These are phyloP conservation scores for Sapria himalayana DNA, from an alignment of 345 rosid species.

Conservation along the genomic window DNA sequence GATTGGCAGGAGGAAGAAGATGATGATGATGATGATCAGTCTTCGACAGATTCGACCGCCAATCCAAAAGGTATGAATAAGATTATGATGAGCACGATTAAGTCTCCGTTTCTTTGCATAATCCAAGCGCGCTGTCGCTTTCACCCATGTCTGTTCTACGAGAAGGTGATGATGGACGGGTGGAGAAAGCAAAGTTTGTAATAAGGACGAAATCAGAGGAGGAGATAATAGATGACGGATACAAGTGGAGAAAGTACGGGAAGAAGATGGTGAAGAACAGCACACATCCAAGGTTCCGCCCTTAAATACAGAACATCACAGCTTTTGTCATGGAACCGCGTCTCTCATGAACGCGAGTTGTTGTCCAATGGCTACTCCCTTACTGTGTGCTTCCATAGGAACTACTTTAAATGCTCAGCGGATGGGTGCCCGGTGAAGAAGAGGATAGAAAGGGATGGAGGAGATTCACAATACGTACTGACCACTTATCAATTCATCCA, in stretches of 20 bases:
- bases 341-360: background rate
- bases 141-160: too few relatives aligned
- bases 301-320: background rate
- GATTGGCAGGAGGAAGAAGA: too few relatives aligned
- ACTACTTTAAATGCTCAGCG: conserved; percentile 54
- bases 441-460: conserved; percentile 70
- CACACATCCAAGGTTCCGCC: conserved; percentile 62
- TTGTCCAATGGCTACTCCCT: conserved; percentile 2
- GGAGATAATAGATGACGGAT: conserved; percentile 78
- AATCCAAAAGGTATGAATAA: too few relatives aligned
- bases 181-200: conserved; percentile 41
- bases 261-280: conserved; percentile 94
- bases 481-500: conserved; percentile 74
- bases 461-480: conserved; percentile 50
- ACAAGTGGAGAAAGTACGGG: conserved; percentile 91
- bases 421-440: conserved; percentile 81
- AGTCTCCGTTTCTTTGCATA: too few relatives aligned
- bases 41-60: too few relatives aligned
- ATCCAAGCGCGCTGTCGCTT: too few relatives aligned
- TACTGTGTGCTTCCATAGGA: conserved; percentile 21
- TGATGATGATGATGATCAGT: too few relatives aligned
- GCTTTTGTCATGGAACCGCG: too few relatives aligned
- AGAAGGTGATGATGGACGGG: conserved; percentile 13
- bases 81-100: too few relatives aligned
- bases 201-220: conserved; percentile 63